These are phyloP conservation scores for Urochloa ruziziensis DNA, from an alignment of 176 grass and related monocot genomes.

Conservation along the genomic window DNA sequence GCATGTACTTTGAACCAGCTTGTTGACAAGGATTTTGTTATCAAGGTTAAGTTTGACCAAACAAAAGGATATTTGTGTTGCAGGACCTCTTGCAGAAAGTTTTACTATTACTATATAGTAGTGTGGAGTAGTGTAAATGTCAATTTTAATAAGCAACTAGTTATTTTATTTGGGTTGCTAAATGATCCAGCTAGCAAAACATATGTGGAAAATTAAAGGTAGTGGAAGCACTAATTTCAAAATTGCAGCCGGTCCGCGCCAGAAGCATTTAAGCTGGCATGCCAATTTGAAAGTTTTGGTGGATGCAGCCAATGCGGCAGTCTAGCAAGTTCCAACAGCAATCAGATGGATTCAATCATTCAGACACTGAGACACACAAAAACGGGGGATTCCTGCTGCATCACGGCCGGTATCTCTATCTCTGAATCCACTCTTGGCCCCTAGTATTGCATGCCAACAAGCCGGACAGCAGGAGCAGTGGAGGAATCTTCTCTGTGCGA, in stretches of 20 bases:
- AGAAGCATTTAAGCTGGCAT: not conserved
- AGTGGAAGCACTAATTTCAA: not conserved
- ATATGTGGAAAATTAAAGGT: not conserved
- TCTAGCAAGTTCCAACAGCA: not conserved
- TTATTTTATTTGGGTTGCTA: not conserved
- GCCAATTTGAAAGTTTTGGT: not conserved
- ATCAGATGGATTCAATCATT: conserved; percentile 40
- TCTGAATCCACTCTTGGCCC: conserved; percentile 24
- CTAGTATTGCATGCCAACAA: conserved; percentile 13
- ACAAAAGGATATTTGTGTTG: not conserved
- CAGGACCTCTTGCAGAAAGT: not conserved
- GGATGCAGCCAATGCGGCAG: conserved; percentile 17
- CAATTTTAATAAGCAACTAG: no score
- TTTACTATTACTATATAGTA: not conserved
- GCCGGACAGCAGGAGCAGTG: not conserved
- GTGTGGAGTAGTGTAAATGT: not conserved
- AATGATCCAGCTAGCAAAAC: not conserved
- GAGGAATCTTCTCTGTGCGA: conserved; percentile 39
- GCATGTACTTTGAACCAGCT: conserved; percentile 19
- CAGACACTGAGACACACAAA: not conserved
- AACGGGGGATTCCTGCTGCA: conserved; percentile 5
- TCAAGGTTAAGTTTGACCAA: conserved; percentile 1
- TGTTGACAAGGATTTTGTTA: no score
- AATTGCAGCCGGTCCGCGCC: not conserved
- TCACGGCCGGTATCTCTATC: not conserved